Conservation (phyloP, 768 basidiomycete species). For the Rhodotorula paludigena region DNA sequence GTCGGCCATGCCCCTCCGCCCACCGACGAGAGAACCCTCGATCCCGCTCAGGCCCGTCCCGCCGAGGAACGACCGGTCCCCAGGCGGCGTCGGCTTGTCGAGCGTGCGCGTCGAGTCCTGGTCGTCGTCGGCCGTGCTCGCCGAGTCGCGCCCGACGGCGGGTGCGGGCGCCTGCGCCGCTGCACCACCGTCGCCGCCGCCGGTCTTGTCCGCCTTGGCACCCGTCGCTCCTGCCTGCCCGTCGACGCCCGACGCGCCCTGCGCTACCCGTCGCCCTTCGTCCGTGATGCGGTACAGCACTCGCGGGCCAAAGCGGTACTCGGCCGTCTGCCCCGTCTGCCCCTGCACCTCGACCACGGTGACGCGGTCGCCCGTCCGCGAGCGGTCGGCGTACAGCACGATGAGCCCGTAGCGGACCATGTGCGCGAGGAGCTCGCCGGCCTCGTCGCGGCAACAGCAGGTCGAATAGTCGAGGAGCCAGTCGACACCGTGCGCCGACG, state of each 20-base stretch:
- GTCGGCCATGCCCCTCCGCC: slow-evolving; percentile 33
- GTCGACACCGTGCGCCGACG: slow-evolving; percentile 80
- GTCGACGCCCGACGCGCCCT: slow-evolving; percentile 64
- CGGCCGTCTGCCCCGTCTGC: slow-evolving; percentile 18
- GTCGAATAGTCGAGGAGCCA: slow-evolving; percentile 98
- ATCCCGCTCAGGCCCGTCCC: slow-evolving; percentile 31
- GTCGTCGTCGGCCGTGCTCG: slow-evolving; percentile 24
- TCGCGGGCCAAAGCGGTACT: slow-evolving; percentile 87
- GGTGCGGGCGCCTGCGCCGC: neutral
- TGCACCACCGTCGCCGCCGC: neutral
- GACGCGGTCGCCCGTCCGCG: slow-evolving; percentile 42
- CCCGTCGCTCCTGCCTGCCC: slow-evolving; percentile 64
- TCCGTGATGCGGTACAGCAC: slow-evolving; percentile 92
- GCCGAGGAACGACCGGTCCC: slow-evolving; percentile 20
- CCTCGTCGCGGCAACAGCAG: slow-evolving; percentile 90
- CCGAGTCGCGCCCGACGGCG: slow-evolving; percentile 1
- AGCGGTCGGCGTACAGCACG: slow-evolving; percentile 54
- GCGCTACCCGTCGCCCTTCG: slow-evolving; percentile 76
- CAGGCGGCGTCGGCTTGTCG: slow-evolving; percentile 2
- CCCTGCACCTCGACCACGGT: slow-evolving; percentile 24
- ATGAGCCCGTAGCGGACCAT: slow-evolving; percentile 94
- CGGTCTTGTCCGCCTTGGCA: slow-evolving; percentile 37
- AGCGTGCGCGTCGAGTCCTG: neutral
- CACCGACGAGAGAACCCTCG: slow-evolving; percentile 24
- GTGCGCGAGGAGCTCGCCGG: slow-evolving; percentile 94